Evolutionary conservation across 495 filamentous ascomycete species (phyloP), one percentile per base, ranked within the genome.

Genomic region (Aspergillus avenaceus): DNA sequence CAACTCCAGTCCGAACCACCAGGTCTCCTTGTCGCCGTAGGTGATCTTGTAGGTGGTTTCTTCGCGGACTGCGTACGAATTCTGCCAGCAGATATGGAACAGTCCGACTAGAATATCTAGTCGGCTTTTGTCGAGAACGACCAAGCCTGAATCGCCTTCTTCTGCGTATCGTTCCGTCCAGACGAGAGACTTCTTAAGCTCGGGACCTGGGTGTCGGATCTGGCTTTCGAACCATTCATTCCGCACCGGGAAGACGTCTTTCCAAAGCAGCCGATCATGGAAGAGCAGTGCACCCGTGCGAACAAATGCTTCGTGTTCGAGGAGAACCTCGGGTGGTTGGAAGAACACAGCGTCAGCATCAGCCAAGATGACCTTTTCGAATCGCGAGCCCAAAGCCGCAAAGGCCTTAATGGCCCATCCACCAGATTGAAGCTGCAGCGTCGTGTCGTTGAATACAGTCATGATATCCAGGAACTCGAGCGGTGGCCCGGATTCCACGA

Each of bases 401-500:
- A 52, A 52, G 1, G 49, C 32, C 22, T 45, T 52, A 23, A 52
- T 52, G 9, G 41, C 49, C 49, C 49, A 45, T 1, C 49, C 42
- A 16, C 49, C 49, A 1, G 41, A 14, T n/a, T 41, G 41, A 0
- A 52, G 49, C 23, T 45, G 22, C 8, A 45, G 31, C 13, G 41
- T 40, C 2, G 31, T 14, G 31, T 52, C 49, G 27, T 52, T 32
- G 41, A 52, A 52, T 9, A 52, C 16, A 5, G 49, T 45, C 6
- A 29, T 23, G 25, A 52, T 52, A 29, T 52, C 22, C 18, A 52
- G 49, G 24, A 52, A 52, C 1, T 38, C 23, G 16, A 52, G 25
- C 0, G 49, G n/a, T 5, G 49, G 41, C 21, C 31, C 41, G 1
- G 23, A 18, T 16, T 19, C 32, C 7, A 32, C 41, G 0, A 45